These are phyloP conservation scores for Albatrellus ellisii DNA, from an alignment of 768 basidiomycete genomes.

Conservation along the genomic window DNA sequence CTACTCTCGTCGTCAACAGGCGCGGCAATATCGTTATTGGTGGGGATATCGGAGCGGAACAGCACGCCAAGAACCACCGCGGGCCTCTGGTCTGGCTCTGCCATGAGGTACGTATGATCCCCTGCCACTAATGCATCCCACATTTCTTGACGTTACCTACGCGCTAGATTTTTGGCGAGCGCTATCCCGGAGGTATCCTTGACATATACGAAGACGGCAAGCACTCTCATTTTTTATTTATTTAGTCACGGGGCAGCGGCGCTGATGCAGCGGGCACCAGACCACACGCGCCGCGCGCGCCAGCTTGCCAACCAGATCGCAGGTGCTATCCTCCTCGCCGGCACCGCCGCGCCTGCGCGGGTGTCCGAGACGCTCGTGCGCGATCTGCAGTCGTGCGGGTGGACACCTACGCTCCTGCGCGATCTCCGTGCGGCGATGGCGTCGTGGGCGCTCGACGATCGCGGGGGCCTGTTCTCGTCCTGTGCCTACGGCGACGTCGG, in stretches of 20 bases:
- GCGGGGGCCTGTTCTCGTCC: slow-evolving; percentile 3
- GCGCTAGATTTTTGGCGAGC: slow-evolving; percentile 4
- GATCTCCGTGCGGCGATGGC: slow-evolving; percentile 8
- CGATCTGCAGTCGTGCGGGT: slow-evolving; percentile 4
- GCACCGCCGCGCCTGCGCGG: slow-evolving; percentile 7
- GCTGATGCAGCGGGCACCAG: background rate
- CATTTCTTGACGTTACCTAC: too few species aligned
- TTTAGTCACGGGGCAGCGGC: background rate
- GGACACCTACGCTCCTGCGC: slow-evolving; percentile 1
- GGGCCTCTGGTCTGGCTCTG: slow-evolving; percentile 7
- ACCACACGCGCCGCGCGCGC: slow-evolving; percentile 4
- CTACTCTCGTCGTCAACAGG: slow-evolving; percentile 6
- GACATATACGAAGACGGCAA: slow-evolving; percentile 5
- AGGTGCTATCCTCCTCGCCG: slow-evolving; percentile 4
- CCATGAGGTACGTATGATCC: slow-evolving; percentile 3
- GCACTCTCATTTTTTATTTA: background rate
- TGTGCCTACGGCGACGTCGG: slow-evolving; percentile 6
- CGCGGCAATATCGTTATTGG: slow-evolving; percentile 7
- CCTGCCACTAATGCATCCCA: too few species aligned
- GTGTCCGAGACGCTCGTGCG: slow-evolving; percentile 7
- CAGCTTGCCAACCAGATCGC: slow-evolving; percentile 6
- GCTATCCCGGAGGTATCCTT: slow-evolving; percentile 5
- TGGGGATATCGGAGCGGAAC: slow-evolving; percentile 2
- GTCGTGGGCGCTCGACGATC: slow-evolving; percentile 3
- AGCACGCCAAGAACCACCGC: slow-evolving; percentile 3